Evolutionary conservation across 805 yeast genomes (phyloP).

Genomic region (Metschnikowia corniflorae): DNA sequence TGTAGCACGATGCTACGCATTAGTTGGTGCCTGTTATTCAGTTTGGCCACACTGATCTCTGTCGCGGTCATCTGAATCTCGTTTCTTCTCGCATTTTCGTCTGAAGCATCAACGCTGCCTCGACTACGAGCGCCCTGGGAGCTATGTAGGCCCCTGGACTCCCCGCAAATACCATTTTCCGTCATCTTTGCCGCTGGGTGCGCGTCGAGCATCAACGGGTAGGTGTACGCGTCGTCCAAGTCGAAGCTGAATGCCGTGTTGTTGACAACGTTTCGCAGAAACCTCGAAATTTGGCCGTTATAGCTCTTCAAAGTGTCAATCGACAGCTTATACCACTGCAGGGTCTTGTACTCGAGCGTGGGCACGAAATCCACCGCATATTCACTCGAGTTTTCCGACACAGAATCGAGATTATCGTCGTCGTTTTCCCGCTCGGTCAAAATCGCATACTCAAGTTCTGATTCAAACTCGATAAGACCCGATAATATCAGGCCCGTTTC

Average conservation of each 20-base stretch:
- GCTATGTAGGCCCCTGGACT: neutral
- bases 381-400: neutral
- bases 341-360: slow-evolving; percentile 17
- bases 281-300: slow-evolving; percentile 32
- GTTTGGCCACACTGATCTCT: slow-evolving; percentile 9
- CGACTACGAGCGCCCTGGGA: neutral
- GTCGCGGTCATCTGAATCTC: neutral
- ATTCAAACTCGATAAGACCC: slow-evolving; percentile 25
- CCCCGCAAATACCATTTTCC: neutral
- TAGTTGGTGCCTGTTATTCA: slow-evolving; percentile 29
- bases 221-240: slow-evolving; percentile 41
- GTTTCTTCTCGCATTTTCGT: neutral
- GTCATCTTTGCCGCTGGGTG: slow-evolving; percentile 18
- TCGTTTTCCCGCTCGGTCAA: neutral
- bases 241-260: slow-evolving; percentile 28
- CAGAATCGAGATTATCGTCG: neutral
- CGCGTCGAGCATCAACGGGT: slow-evolving; percentile 31
- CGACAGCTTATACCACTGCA: slow-evolving; percentile 35
- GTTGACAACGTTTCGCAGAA: slow-evolving; percentile 30
- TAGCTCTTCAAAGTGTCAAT: slow-evolving; percentile 33
- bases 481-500: slow-evolving; percentile 24
- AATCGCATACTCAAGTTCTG: slow-evolving; percentile 19
- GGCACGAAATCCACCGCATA: neutral
- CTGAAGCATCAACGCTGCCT: neutral
- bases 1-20: slow-evolving; percentile 38